Evolutionary conservation across 1,284 basidiomycete species (phyloP), one percentile per base, ranked within the genome.

Genomic region (Schizophyllum amplum): DNA sequence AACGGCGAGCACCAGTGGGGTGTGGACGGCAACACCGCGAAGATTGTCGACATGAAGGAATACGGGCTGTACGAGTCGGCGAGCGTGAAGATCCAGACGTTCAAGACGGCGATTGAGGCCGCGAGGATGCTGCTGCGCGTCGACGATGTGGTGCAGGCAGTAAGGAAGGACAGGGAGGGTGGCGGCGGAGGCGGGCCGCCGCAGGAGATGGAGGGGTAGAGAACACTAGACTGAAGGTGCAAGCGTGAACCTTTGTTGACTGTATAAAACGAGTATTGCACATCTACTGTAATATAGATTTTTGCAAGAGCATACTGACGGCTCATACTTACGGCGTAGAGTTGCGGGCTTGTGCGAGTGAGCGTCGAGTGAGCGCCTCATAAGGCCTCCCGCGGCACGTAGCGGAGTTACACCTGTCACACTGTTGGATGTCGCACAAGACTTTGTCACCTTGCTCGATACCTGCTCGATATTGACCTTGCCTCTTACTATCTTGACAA

Each of bases 71-170:
- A 94, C 64, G 97, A 99, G 75, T 92, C 88, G 47, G 94, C 95
- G 1, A 94, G 92, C 60, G 95, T 99, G 67, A 98, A 98, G 81
- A 90, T 97, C 54, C 96, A 98, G 79, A 98, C 89, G 20, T 76
- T 98, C 68, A 98, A 99, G 82, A 99, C 96, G 9, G 95, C 96
- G 17, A 90, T 98, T 64, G 94, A 98, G 81, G 91, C 89, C 47
- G 90, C 96, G 0, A 91, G 93, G 15, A 86, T 98, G 73, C 76
- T 98, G 11, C 80, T 98, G 15, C 86, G 95, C 42, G 94, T 98
- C 2, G 96, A 98, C 69, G 94, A 98, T 67, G 92, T 97, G 55
- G 93, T 96, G 11, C 89, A 90, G 64, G 94, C 93, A 17, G 80
- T 84, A 26, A 79, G 88, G 58, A 86, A 86, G 67, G 87, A 87